These are phyloP conservation scores for Zymoseptoria pseudotritici DNA, from an alignment of 2,329 filamentous ascomycete genomes.

Conservation along the genomic window DNA sequence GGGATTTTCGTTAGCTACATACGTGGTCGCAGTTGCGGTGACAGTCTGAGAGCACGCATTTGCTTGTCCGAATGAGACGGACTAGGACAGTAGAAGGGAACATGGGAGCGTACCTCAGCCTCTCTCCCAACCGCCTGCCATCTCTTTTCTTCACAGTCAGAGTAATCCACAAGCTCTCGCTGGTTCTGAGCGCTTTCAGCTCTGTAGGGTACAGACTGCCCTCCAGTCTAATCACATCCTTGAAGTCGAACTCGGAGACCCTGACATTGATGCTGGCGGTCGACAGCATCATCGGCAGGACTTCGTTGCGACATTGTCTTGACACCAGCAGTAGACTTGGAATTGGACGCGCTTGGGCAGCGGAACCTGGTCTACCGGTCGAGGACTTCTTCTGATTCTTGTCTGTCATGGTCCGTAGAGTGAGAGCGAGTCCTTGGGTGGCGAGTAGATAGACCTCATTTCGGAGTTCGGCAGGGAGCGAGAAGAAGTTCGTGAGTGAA, in stretches of 20 bases:
- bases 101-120: background rate
- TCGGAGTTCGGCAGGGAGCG: slow-evolving; percentile 26
- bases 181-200: slow-evolving; percentile 23
- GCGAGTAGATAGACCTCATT: slow-evolving; percentile 23
- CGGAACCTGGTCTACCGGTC: background rate
- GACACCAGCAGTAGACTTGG: slow-evolving; percentile 23
- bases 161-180: slow-evolving; percentile 15
- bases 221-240: slow-evolving; percentile 14
- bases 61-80: too few species aligned
- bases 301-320: slow-evolving; percentile 19
- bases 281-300: slow-evolving; percentile 22
- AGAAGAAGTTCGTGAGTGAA: slow-evolving; percentile 19
- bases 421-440: slow-evolving; percentile 9
- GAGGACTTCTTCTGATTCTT: background rate
- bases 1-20: background rate
- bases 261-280: slow-evolving; percentile 13
- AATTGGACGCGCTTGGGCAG: slow-evolving; percentile 1
- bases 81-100: background rate
- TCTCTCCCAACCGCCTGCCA: background rate
- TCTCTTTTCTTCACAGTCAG: slow-evolving; percentile 9
- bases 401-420: slow-evolving; percentile 5
- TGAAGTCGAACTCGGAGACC: slow-evolving; percentile 24
- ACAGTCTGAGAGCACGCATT: too few species aligned
- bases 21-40: too few species aligned
- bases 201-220: slow-evolving; percentile 22